phyloP scores from a whole-genome alignment of 768 basidiomycete genomes.

The Auriculariales sp. region DNA sequence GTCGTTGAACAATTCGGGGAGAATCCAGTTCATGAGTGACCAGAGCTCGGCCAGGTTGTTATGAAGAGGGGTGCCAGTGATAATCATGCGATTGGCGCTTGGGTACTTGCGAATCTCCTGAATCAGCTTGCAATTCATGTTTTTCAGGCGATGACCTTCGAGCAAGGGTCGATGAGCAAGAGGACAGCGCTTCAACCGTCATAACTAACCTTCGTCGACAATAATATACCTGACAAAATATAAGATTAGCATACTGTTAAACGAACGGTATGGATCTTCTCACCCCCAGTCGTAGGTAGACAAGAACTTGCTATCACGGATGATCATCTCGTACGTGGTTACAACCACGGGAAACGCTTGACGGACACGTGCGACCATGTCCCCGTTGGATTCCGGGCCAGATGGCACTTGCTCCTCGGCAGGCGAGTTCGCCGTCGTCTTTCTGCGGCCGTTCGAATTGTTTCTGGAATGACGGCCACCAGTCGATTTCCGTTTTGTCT shows the following conservation, averaged over 20 bases:
- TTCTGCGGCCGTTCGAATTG: slow-evolving; percentile 39
- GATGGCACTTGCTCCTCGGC: not conserved
- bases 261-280: no score
- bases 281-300: slow-evolving; percentile 62
- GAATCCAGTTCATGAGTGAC: slow-evolving; percentile 89
- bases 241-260: no score
- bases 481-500: slow-evolving; percentile 6
- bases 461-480: slow-evolving; percentile 11
- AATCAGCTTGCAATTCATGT: slow-evolving; percentile 82
- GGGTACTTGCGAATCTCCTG: slow-evolving; percentile 77
- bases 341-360: slow-evolving; percentile 22
- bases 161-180: slow-evolving; percentile 11
- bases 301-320: slow-evolving; percentile 59
- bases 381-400: not conserved
- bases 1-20: slow-evolving; percentile 87
- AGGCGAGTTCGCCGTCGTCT: slow-evolving; percentile 26
- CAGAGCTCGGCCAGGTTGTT: slow-evolving; percentile 93
- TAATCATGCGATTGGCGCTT: slow-evolving; percentile 76
- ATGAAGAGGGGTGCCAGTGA: slow-evolving; percentile 94
- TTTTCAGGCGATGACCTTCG: slow-evolving; percentile 75
- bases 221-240: no score
- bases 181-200: not conserved
- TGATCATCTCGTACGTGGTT: slow-evolving; percentile 89
- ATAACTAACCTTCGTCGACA: slow-evolving; percentile 55
- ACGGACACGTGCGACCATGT: not conserved